Evolutionary conservation across 208 protist genomes (phyloP), one percentile per base, ranked within the genome.

Genomic region (Strigomonas culicis): DNA sequence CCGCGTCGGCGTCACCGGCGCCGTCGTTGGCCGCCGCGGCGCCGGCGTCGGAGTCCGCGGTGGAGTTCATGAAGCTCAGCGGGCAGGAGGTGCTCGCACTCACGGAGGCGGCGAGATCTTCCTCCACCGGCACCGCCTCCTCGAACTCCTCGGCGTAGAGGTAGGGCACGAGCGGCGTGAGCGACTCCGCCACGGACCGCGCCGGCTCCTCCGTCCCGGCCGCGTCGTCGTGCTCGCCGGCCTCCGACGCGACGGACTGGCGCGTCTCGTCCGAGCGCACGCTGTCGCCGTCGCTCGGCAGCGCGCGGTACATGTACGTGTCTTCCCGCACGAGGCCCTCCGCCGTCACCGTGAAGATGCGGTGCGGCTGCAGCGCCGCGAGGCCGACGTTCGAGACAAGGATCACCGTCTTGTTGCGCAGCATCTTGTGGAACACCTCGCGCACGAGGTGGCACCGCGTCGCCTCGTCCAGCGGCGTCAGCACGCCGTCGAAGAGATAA

Each of bases 401-500:
- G 24, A 96, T 74, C 11, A 89, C 77, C 0, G 91, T 96, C 65
- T 89, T 88, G 51, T 88, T 68, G 25, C 75, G 69, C 25, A 96
- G 68, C n/a, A 94, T 27, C 52, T 71, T 82, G 59, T 80, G 73
- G 31, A 97, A 84, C 13, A 86, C 82, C 27, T 88, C 66, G 15
- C 70, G 65, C 60, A 90, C 85, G 1, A 95, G 72, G 66, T 85
- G 68, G 19, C 59, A 59, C 32, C 81, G 82, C 0, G 93, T 80
- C 15, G 78, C 41, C 22, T 69, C 75, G 77, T 98, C 97, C 4
- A 98, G 88, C 11, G 88, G 84, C 11, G 69, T 77, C 22, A 98
- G 82, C 43, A 95, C 78, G 68, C 92, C 90, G 70, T 98, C 96
- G 8, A 98, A 63, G 25, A 98, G 59, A 52, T 92, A 90, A 19